Base-by-base conservation (phyloP, 2,329 filamentous ascomycete genomes). In the Helotiales sp. region DNA sequence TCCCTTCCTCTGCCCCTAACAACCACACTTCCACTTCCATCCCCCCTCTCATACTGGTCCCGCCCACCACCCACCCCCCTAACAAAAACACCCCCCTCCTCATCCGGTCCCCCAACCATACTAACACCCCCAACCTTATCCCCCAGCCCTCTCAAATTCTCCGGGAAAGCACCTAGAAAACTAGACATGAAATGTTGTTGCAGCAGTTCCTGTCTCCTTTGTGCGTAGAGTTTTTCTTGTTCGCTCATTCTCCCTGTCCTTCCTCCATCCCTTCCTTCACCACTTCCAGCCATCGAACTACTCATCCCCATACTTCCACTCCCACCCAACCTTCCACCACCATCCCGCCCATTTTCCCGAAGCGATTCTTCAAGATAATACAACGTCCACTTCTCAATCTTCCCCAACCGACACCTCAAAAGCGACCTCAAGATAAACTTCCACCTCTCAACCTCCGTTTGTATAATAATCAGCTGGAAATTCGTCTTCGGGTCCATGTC, bases 371-470 rank as follows among this genome's bases (percentile, higher is more conserved):
- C n/a, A n/a, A 90, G 81, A 71, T 92, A 90, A 73, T 93, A 84
- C 24, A 92, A 80, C 2, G 89, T 84, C 70, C 91, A 84, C 66
- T 83, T 83, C 75, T 95, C 90, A 66, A 96, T 90, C 82, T 99
- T 98, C 54, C 90, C 85, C 57, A 98, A 86, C n/a, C 95, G 82
- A 9, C 90, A 87, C 53, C 96, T 83, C 55, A 99, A 75, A 64
- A 52, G 93, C 88, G 63, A 89, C 89, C 95, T 83, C 17, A 98
- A 83, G 22, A 99, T 81, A 70, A 92, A 99, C 76, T 96, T 96
- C 75, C 90, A 96, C 46, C 95, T 82, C 73, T 97, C 93, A 54
- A 99, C 83, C 76, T 99, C 95, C 6, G 96, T 98, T 78, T 99
- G 95, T 54, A 97, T 87, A 61, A 99, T 89, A 49, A 97, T 96